phyloP scores from a whole-genome alignment of 352 stramenopile genomes.

The Heterotrichella gracilis region DNA sequence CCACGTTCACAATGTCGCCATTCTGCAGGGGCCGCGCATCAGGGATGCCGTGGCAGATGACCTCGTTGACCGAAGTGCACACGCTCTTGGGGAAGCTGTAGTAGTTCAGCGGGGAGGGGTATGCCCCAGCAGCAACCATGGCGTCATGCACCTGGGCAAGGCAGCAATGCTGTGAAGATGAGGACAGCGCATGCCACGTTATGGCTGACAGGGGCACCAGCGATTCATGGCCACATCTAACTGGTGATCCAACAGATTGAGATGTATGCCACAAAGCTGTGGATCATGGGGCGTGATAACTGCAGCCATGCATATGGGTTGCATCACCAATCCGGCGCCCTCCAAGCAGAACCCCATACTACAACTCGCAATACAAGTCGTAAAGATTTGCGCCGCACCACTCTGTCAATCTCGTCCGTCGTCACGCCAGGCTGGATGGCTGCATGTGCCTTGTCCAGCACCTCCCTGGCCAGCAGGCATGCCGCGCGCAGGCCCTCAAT shows the following conservation, averaged over 20 bases:
- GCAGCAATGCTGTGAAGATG: too few relatives aligned
- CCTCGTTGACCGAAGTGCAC: slow-evolving; percentile 55
- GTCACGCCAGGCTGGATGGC: slow-evolving; percentile 50
- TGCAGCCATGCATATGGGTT: too few relatives aligned
- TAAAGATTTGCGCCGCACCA: too few relatives aligned
- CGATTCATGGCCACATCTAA: too few relatives aligned
- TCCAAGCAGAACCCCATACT: too few relatives aligned
- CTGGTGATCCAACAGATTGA: too few relatives aligned
- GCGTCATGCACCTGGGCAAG: slow-evolving; percentile 36
- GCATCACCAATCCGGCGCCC: too few relatives aligned
- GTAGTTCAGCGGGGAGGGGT: slow-evolving; percentile 86
- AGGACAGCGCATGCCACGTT: too few relatives aligned
- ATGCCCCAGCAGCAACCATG: slow-evolving; percentile 50
- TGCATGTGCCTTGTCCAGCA: slow-evolving; percentile 62
- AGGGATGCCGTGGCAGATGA: slow-evolving; percentile 83
- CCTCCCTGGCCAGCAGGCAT: slow-evolving; percentile 49
- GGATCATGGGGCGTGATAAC: too few relatives aligned
- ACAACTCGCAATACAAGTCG: too few relatives aligned
- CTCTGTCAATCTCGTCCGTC: slow-evolving; percentile 73
- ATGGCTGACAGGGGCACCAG: too few relatives aligned
- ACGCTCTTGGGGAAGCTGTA: slow-evolving; percentile 74
- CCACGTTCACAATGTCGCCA: slow-evolving; percentile 90
- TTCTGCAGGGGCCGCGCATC: slow-evolving; percentile 62
- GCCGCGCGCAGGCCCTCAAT: slow-evolving; percentile 60
- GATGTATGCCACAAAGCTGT: too few relatives aligned